Evolutionary conservation across 2,329 filamentous ascomycete species (phyloP).

Genomic region (Fusarium irregulare): DNA sequence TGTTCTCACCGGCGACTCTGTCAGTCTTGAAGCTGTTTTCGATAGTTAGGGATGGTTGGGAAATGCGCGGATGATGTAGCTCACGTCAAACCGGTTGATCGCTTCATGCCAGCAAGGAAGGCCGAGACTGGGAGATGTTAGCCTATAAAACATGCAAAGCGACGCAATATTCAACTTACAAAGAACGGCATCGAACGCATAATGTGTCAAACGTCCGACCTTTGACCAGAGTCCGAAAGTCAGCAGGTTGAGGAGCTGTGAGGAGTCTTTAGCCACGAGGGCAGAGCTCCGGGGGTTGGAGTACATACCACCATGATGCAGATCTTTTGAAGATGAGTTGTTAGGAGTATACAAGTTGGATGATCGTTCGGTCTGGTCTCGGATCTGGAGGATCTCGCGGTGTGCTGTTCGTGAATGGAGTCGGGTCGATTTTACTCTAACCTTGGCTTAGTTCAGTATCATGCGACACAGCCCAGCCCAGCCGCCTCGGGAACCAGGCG

Average conservation of each 20-base stretch:
- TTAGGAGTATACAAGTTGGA: conserved; percentile 1
- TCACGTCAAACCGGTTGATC: conserved; percentile 97
- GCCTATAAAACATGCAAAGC: not conserved
- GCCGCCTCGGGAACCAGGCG: conserved; percentile 29
- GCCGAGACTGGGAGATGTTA: conserved; percentile 77
- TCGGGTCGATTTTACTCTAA: conserved; percentile 35
- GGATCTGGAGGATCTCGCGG: conserved; percentile 17
- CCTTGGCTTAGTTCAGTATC: conserved; percentile 34
- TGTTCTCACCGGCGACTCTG: conserved; percentile 80
- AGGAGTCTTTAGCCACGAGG: conserved; percentile 52
- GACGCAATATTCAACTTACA: conserved; percentile 65
- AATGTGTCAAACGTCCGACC: conserved; percentile 93
- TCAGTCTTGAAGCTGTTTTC: conserved; percentile 85
- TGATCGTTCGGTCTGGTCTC: not conserved
- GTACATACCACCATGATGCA: conserved; percentile 52
- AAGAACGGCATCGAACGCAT: conserved; percentile 95
- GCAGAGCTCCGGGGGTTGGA: conserved; percentile 30
- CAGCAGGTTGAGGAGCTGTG: conserved; percentile 73
- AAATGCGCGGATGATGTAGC: conserved; percentile 53
- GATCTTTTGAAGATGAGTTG: not conserved
- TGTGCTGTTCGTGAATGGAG: conserved; percentile 39
- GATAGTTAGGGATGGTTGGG: conserved; percentile 40
- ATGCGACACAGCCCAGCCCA: conserved; percentile 41
- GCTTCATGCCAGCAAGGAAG: conserved; percentile 95
- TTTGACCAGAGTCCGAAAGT: conserved; percentile 77